A percentile compares a stretch with the other conserved stretches of the same genome.
Evolutionary conservation across 2,329 filamentous ascomycete species (phyloP).

Genomic region (Orbilia oligospora): DNA sequence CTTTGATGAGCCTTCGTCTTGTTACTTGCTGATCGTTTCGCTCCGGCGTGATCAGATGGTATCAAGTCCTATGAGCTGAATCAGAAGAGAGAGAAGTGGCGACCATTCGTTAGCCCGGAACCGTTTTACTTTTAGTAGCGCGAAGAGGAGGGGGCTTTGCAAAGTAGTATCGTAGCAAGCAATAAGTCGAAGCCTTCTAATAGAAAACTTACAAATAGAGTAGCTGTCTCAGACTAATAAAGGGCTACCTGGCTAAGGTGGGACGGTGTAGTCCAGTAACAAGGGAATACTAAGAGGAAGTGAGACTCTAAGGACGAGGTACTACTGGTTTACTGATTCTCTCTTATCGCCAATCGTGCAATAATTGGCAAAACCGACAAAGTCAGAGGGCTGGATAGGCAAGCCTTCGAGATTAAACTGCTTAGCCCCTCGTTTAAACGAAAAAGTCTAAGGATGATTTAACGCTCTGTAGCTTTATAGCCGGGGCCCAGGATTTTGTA

Average conservation of each 20-base stretch:
- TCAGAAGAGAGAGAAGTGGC: conserved; percentile 55
- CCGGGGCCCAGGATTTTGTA: conserved; percentile 47
- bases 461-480: conserved; percentile 42
- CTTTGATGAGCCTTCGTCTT: conserved; percentile 61
- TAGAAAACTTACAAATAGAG: conserved; percentile 60
- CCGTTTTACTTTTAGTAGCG: conserved; percentile 59
- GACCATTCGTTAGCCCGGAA: conserved; percentile 54
- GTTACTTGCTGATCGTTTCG: conserved; percentile 53
- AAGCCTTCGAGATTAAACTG: conserved; percentile 59
- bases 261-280: conserved; percentile 59
- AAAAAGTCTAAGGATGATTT: conserved; percentile 53
- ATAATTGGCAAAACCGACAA: conserved; percentile 59
- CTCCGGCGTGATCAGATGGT: conserved; percentile 60
- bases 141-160: conserved; percentile 59
- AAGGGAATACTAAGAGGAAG: conserved; percentile 40
- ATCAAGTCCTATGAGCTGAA: conserved; percentile 61
- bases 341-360: conserved; percentile 60
- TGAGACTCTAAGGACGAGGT: conserved; percentile 55
- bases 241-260: conserved; percentile 58
- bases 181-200: conserved; percentile 56
- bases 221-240: conserved; percentile 61
- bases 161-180: conserved; percentile 37
- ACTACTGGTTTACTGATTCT: conserved; percentile 53
- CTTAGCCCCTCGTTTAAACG: conserved; percentile 59
- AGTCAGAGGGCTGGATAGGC: conserved; percentile 57